These are phyloP conservation scores for Bisporella sp. DNA, from an alignment of 2,329 filamentous ascomycete genomes.

Conservation along the genomic window DNA sequence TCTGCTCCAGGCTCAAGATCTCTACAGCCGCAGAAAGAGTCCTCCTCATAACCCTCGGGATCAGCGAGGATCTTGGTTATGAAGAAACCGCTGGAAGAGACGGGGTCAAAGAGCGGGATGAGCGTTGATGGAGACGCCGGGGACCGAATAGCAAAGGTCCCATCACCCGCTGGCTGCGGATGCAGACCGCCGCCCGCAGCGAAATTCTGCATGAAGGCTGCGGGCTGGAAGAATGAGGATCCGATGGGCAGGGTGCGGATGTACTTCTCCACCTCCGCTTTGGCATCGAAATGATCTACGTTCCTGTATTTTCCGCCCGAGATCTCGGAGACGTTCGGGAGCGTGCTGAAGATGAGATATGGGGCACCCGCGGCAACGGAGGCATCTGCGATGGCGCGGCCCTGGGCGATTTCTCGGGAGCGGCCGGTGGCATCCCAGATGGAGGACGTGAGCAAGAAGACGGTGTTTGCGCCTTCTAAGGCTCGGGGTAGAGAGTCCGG, in stretches of 20 bases:
- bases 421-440: constrained; percentile 13
- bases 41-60: constrained; percentile 35
- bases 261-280: constrained; percentile 27
- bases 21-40: constrained; percentile 37
- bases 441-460: constrained; percentile 40
- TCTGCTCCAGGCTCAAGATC: constrained; percentile 27
- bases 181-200: neutral
- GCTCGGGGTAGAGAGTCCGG: constrained; percentile 35
- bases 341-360: constrained; percentile 37
- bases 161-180: constrained; percentile 11
- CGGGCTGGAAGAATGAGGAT: constrained; percentile 38
- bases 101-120: constrained; percentile 23
- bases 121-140: constrained; percentile 15
- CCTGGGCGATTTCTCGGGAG: constrained; percentile 16
- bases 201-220: constrained; percentile 34
- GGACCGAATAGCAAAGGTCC: constrained; percentile 11
- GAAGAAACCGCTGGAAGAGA: constrained; percentile 21
- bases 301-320: constrained; percentile 30
- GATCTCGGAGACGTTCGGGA: constrained; percentile 29
- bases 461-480: constrained; percentile 36
- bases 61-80: constrained; percentile 34
- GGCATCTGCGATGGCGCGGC: constrained; percentile 37
- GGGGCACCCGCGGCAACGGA: constrained; percentile 32
- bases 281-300: constrained; percentile 28
- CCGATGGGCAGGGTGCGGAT: constrained; percentile 33